These are phyloP conservation scores for Thelonectria blattea DNA, from an alignment of 2,329 filamentous ascomycete species.

Conservation along the genomic window DNA sequence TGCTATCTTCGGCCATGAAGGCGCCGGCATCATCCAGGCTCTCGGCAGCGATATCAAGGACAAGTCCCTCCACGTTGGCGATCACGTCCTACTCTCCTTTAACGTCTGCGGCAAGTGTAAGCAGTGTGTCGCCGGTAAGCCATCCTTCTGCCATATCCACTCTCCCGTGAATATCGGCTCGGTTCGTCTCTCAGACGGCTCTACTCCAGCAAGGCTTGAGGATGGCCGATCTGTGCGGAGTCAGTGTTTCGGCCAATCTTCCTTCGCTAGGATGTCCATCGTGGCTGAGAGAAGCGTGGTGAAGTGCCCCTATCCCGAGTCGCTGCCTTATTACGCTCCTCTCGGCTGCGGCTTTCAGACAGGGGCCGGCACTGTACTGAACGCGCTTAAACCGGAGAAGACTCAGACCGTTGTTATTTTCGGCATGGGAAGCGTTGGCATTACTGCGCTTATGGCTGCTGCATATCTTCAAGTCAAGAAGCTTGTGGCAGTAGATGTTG, in stretches of 20 bases:
- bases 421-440: slow-evolving; percentile 18
- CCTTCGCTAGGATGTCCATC: slow-evolving; percentile 12
- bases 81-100: slow-evolving; percentile 19
- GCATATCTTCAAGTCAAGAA: slow-evolving; percentile 1
- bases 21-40: slow-evolving; percentile 1
- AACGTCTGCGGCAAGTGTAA: slow-evolving; percentile 18
- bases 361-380: slow-evolving; percentile 18
- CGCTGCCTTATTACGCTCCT: slow-evolving; percentile 12
- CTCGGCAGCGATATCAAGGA: slow-evolving; percentile 6
- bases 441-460: slow-evolving; percentile 17
- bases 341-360: slow-evolving; percentile 23
- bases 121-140: slow-evolving; percentile 10
- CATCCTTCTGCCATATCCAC: slow-evolving; percentile 21
- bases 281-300: slow-evolving; percentile 19
- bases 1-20: slow-evolving; percentile 20
- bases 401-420: slow-evolving; percentile 10
- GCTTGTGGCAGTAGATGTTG: slow-evolving; percentile 7
- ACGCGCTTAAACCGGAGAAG: slow-evolving; percentile 13
- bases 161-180: slow-evolving; percentile 17
- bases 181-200: slow-evolving; percentile 15
- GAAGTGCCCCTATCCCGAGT: slow-evolving; percentile 17
- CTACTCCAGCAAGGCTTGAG: slow-evolving; percentile 13
- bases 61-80: slow-evolving; percentile 11
- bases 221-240: slow-evolving; percentile 13
- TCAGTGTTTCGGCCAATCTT: slow-evolving; percentile 21